Conservation (phyloP, 1,284 basidiomycete species). For the Marasmius sp. region DNA sequence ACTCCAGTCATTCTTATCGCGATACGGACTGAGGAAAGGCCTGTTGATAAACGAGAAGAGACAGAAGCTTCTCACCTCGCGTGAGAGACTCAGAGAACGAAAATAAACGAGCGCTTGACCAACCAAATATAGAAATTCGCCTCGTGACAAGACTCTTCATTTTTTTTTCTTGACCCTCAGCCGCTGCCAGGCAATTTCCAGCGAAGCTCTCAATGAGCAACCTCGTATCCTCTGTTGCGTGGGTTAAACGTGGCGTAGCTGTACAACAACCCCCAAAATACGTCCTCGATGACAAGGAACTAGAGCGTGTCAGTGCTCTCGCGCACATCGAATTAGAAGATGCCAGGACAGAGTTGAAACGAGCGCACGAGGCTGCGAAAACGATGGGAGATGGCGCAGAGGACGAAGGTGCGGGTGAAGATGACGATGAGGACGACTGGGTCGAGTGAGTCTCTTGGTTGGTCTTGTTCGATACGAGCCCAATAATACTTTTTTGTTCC, state of each 20-base stretch:
- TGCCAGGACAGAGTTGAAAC: conserved; percentile 82
- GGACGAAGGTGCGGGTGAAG: conserved; percentile 61
- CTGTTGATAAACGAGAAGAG: too few species aligned
- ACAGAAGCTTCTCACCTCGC: too few species aligned
- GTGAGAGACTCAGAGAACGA: neutral
- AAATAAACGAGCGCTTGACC: neutral
- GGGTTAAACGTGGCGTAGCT: conserved; percentile 86
- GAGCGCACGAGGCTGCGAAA: conserved; percentile 76
- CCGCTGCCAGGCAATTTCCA: neutral
- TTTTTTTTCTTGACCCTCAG: neutral
- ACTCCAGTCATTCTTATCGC: too few species aligned
- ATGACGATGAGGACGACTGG: conserved; percentile 64
- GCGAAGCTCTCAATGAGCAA: conserved; percentile 51
- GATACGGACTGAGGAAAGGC: too few species aligned
- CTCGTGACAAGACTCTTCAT: neutral
- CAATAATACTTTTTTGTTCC: conserved; percentile 20
- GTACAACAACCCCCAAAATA: conserved; percentile 84
- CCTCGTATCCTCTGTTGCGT: conserved; percentile 63
- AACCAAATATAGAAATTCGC: neutral
- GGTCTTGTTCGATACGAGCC: too few species aligned
- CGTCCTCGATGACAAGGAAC: conserved; percentile 87
- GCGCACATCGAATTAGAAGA: conserved; percentile 89
- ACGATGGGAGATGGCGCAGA: conserved; percentile 65
- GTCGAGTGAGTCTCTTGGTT: conserved; percentile 70
- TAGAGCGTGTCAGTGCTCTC: conserved; percentile 87